phyloP scores from a whole-genome alignment of 2,329 filamentous ascomycete genomes.

The Epichloe typhina region DNA sequence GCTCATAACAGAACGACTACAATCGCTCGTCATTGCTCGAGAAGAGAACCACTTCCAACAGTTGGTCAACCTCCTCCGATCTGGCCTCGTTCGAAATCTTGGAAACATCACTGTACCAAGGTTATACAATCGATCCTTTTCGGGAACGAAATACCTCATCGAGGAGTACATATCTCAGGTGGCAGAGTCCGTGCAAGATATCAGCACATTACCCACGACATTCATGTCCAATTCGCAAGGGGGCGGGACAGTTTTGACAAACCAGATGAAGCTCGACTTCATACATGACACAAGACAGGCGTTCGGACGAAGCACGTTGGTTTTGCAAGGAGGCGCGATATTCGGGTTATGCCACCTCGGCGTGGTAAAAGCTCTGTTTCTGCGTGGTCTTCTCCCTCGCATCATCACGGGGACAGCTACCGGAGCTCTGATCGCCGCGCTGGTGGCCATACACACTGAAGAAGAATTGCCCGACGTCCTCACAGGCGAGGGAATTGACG shows the following conservation, averaged over 20 bases:
- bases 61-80: slow-evolving; percentile 67
- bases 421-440: slow-evolving; percentile 75
- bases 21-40: slow-evolving; percentile 54
- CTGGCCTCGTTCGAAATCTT: slow-evolving; percentile 70
- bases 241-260: slow-evolving; percentile 37
- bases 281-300: slow-evolving; percentile 79
- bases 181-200: slow-evolving; percentile 65
- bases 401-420: slow-evolving; percentile 89
- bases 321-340: slow-evolving; percentile 81
- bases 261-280: slow-evolving; percentile 71
- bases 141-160: slow-evolving; percentile 79
- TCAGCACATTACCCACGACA: slow-evolving; percentile 52
- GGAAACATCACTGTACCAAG: slow-evolving; percentile 76
- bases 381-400: slow-evolving; percentile 67
- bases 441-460: slow-evolving; percentile 78
- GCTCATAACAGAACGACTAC: slow-evolving; percentile 65
- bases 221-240: slow-evolving; percentile 22
- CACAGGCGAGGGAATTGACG: slow-evolving; percentile 66
- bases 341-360: slow-evolving; percentile 86
- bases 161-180: slow-evolving; percentile 83
- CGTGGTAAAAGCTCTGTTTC: slow-evolving; percentile 75
- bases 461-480: slow-evolving; percentile 70
- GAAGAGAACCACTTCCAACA: slow-evolving; percentile 60
- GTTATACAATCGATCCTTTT: slow-evolving; percentile 74
- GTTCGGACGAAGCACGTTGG: slow-evolving; percentile 73